Conservation (phyloP, 306 rosid species). For the Carpinus fangiana region DNA sequence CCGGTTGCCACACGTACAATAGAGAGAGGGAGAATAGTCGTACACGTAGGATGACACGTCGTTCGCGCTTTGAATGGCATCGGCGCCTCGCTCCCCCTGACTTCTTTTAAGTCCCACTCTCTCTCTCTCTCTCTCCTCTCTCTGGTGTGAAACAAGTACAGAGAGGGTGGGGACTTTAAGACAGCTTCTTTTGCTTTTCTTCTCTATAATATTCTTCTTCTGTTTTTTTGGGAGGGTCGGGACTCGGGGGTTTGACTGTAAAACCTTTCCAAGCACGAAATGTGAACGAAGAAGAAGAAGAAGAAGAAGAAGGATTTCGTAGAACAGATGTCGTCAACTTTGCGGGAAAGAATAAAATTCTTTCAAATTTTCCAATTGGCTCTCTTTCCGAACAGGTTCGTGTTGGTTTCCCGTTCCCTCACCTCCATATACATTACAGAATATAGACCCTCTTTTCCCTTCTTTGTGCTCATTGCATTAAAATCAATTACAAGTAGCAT, state of each 20-base stretch:
- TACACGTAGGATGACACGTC: constrained; percentile 16
- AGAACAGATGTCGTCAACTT: constrained; percentile 13
- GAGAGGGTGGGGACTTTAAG: not conserved
- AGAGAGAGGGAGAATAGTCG: not conserved
- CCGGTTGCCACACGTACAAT: too few relatives aligned
- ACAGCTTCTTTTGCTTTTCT: not conserved
- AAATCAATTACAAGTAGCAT: not conserved
- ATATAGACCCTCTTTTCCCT: not conserved
- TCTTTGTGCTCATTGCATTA: not conserved
- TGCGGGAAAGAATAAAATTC: constrained; percentile 24
- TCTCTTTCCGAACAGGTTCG: constrained; percentile 28
- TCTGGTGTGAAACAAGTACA: not conserved
- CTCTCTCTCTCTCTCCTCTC: not conserved
- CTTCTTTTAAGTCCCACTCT: not conserved
- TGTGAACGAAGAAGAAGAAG: not conserved
- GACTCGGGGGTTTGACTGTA: constrained; percentile 26
- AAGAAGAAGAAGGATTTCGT: not conserved
- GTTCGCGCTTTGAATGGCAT: constrained; percentile 23
- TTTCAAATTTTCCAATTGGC: constrained; percentile 14
- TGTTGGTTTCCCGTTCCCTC: constrained; percentile 1
- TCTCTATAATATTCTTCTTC: not conserved
- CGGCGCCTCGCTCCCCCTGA: constrained; percentile 28
- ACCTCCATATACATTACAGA: not conserved
- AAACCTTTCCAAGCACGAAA: constrained; percentile 29
- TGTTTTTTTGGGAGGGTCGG: not conserved